phyloP scores from a whole-genome alignment of 73 alveolate genomes.

The Paramecium tetraurelia region DNA sequence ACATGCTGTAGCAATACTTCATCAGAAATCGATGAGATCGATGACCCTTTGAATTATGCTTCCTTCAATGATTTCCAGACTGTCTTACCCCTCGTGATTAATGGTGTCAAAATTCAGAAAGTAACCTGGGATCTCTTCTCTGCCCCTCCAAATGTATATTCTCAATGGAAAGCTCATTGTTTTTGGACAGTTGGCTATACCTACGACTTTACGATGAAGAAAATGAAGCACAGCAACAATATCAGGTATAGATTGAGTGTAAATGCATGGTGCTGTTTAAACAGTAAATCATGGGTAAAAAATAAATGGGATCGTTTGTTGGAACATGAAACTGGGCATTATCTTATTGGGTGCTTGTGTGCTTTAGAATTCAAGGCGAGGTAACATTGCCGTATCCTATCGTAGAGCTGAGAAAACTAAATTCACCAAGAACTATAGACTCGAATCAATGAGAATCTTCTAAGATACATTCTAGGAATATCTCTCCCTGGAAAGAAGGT shows the following conservation, averaged over 20 bases:
- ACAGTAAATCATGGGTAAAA: conserved; percentile 41
- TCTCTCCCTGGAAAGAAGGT: background rate
- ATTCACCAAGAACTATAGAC: conserved; percentile 5
- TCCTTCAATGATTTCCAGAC: background rate
- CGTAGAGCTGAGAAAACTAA: conserved; percentile 19
- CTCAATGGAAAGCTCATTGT: conserved; percentile 29
- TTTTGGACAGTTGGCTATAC: conserved; percentile 28
- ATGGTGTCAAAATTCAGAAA: background rate
- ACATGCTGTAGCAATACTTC: conserved; percentile 18
- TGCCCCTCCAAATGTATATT: background rate
- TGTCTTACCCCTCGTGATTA: background rate
- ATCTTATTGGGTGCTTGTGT: conserved; percentile 57
- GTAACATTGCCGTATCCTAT: background rate
- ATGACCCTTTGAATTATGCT: background rate
- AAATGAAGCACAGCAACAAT: conserved; percentile 11
- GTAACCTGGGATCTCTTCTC: conserved; percentile 33
- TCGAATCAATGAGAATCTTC: background rate
- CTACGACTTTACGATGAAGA: background rate
- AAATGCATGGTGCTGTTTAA: conserved; percentile 19
- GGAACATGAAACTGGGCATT: conserved; percentile 60
- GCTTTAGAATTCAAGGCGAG: conserved; percentile 55
- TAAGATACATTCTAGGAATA: conserved; percentile 27
- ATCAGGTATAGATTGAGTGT: background rate
- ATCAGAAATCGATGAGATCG: background rate
- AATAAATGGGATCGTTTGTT: conserved; percentile 36